Conservation (phyloP, 1,284 basidiomycete genomes). For the Fomes fomentarius region DNA sequence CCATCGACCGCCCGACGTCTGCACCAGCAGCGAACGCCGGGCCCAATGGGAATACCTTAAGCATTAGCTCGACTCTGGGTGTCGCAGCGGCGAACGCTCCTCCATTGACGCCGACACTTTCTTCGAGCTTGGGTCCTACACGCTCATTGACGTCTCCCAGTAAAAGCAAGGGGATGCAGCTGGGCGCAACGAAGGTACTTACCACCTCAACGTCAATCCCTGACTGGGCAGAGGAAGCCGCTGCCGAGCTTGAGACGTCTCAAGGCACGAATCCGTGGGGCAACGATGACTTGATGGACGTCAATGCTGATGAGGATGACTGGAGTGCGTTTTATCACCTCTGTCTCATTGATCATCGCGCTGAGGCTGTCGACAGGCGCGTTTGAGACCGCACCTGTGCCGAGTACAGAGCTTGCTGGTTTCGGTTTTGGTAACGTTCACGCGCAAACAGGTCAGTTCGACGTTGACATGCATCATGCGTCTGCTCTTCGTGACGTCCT, state of each 20-base stretch:
- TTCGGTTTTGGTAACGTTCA: slow-evolving; percentile 24
- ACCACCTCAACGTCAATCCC: slow-evolving; percentile 36
- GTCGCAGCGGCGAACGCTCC: slow-evolving; percentile 16
- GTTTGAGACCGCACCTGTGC: slow-evolving; percentile 74
- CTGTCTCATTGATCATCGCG: background rate
- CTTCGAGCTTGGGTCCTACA: slow-evolving; percentile 11
- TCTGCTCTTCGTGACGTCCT: too few species aligned
- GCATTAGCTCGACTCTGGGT: slow-evolving; percentile 7
- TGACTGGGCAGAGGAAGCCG: slow-evolving; percentile 61
- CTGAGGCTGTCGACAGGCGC: slow-evolving; percentile 61
- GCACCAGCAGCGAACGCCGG: slow-evolving; percentile 23
- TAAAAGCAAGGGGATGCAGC: slow-evolving; percentile 65
- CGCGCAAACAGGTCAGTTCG: slow-evolving; percentile 1
- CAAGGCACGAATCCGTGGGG: slow-evolving; percentile 63
- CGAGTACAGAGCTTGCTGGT: slow-evolving; percentile 16
- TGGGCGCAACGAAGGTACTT: slow-evolving; percentile 59
- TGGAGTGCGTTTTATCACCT: slow-evolving; percentile 82
- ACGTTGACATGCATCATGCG: too few species aligned
- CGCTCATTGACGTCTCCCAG: slow-evolving; percentile 29
- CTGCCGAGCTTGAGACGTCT: slow-evolving; percentile 42
- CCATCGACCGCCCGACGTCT: slow-evolving; percentile 34
- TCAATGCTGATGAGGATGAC: slow-evolving; percentile 89
- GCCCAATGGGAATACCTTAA: slow-evolving; percentile 35
- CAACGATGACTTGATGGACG: slow-evolving; percentile 83
- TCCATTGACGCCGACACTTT: slow-evolving; percentile 27